Percentiles rank a stretch among this genome's conserved stretches.
Conservation (phyloP, 257 asterid species). For the Nicotiana sylvestris region DNA sequence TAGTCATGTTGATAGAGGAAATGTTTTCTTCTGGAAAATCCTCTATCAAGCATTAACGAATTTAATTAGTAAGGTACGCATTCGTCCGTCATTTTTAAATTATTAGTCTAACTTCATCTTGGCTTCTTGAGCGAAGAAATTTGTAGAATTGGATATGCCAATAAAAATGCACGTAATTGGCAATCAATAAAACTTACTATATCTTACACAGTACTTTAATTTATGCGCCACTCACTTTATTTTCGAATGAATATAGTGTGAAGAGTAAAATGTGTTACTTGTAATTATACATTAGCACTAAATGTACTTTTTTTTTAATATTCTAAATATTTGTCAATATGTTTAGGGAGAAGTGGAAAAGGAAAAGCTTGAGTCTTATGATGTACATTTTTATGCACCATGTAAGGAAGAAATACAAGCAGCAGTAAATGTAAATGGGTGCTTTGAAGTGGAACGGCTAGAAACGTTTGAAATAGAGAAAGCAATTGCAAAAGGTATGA, state of each 20-base stretch:
- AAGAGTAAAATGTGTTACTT: neutral
- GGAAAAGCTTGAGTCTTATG: conserved; percentile 57
- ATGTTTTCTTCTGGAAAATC: conserved; percentile 67
- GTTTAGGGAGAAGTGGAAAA: conserved; percentile 59
- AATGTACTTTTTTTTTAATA: no score
- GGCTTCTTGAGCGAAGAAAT: no score
- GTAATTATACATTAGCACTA: neutral
- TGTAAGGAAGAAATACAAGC: conserved; percentile 66
- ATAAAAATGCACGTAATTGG: neutral
- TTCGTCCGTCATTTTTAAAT: neutral
- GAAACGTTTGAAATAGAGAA: conserved; percentile 56
- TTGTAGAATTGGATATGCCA: no score
- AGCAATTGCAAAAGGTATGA: conserved; percentile 21
- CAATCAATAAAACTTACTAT: no score
- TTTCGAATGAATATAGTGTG: no score
- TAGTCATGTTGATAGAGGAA: conserved; percentile 53
- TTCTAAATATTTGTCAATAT: neutral
- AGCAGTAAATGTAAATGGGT: conserved; percentile 48
- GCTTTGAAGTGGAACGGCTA: conserved; percentile 44
- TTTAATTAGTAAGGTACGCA: conserved; percentile 47
- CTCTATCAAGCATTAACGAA: conserved; percentile 51
- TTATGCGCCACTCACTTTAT: neutral
- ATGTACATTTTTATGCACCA: conserved; percentile 81
- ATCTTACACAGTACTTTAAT: neutral
- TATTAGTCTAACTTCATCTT: neutral